Percentiles rank a stretch among this genome's conserved stretches.
Conservation (phyloP, 1,284 basidiomycete species). For the Neolentinus lepideus region DNA sequence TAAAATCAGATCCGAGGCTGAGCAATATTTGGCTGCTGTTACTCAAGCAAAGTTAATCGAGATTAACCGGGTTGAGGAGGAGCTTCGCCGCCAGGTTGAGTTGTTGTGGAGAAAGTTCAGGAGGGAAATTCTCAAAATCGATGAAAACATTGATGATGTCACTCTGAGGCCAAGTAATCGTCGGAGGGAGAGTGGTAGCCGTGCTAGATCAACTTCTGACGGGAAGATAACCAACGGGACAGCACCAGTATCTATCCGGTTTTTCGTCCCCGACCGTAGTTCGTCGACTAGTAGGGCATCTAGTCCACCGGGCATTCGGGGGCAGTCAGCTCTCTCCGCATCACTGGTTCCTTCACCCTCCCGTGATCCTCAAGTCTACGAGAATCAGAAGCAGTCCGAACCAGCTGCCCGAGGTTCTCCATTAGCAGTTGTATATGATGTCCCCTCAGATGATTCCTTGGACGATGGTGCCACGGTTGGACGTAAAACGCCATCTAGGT, state of each 20-base stretch:
- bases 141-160: background rate
- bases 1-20: slow-evolving; percentile 45
- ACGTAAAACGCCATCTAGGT: background rate
- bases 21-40: slow-evolving; percentile 49
- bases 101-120: slow-evolving; percentile 55
- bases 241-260: slow-evolving; percentile 38
- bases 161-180: slow-evolving; percentile 36
- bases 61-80: slow-evolving; percentile 47
- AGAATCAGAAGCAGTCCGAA: background rate
- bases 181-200: slow-evolving; percentile 13
- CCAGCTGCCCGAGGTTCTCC: background rate
- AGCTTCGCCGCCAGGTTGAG: slow-evolving; percentile 52
- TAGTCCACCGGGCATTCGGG: background rate
- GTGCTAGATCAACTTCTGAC: slow-evolving; percentile 4
- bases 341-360: slow-evolving; percentile 58
- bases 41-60: slow-evolving; percentile 49
- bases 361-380: slow-evolving; percentile 38
- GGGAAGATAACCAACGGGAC: slow-evolving; percentile 10
- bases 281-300: background rate
- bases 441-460: background rate
- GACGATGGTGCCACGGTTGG: background rate
- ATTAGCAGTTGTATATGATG: background rate
- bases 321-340: slow-evolving; percentile 54
- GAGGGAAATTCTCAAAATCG: slow-evolving; percentile 29
- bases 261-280: slow-evolving; percentile 41